These are phyloP conservation scores for Plasmodium knowlesi DNA, from an alignment of 169 alveolate genomes.

Conservation along the genomic window DNA sequence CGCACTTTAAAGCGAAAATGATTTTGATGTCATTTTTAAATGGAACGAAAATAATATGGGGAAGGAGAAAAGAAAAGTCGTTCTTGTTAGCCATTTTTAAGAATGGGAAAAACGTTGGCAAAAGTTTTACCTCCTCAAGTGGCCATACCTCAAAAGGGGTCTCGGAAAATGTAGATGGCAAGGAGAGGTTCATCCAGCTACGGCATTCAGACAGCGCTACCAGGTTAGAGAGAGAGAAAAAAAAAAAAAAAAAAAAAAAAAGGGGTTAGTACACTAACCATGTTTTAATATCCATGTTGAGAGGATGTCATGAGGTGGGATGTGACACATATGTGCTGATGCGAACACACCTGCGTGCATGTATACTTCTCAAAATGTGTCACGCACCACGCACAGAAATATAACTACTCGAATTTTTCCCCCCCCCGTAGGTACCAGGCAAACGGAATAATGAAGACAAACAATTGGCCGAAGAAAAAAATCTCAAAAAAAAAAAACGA, in stretches of 20 bases:
- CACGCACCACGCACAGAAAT: background rate
- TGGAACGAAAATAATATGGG: slow-evolving; percentile 21
- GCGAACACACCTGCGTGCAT: background rate
- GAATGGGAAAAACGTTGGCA: background rate
- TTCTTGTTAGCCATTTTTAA: background rate
- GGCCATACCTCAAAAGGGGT: background rate
- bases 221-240: slow-evolving; percentile 25
- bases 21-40: slow-evolving; percentile 7
- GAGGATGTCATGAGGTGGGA: background rate
- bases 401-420: background rate
- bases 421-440: slow-evolving; percentile 11
- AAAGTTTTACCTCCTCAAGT: slow-evolving; percentile 20
- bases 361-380: too few relatives aligned
- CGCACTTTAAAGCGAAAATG: slow-evolving; percentile 30
- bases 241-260: background rate
- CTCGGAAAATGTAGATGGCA: background rate
- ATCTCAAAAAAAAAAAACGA: slow-evolving; percentile 62
- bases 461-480: slow-evolving; percentile 70
- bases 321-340: background rate
- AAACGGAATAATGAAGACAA: slow-evolving; percentile 37
- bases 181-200: slow-evolving; percentile 43
- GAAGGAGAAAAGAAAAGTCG: slow-evolving; percentile 1
- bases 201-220: slow-evolving; percentile 51
- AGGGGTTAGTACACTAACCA: background rate
- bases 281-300: background rate